Evolutionary conservation across 495 filamentous ascomycete species (phyloP).

Genomic region (Penicillium bovifimosum): DNA sequence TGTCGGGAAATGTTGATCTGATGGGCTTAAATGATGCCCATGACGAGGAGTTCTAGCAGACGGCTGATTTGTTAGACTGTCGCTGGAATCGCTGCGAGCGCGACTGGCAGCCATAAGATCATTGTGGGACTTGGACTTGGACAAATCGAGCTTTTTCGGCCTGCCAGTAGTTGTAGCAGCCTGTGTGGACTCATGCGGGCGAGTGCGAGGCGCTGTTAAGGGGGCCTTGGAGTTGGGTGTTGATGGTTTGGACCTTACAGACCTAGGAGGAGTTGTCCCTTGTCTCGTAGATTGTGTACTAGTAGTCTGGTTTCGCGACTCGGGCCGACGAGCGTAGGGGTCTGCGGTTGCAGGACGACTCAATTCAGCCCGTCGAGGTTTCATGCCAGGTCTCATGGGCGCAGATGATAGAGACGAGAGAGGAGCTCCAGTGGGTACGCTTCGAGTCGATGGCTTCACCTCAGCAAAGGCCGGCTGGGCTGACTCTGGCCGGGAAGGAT

Average conservation of each 20-base stretch:
- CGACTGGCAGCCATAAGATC: slow-evolving; percentile 17
- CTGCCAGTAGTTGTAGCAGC: slow-evolving; percentile 28
- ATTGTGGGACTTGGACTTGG: slow-evolving; percentile 29
- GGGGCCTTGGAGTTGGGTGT: slow-evolving; percentile 27
- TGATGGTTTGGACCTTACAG: slow-evolving; percentile 24
- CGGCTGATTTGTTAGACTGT: slow-evolving; percentile 17
- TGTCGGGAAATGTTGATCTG: slow-evolving; percentile 49
- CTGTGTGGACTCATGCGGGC: slow-evolving; percentile 25
- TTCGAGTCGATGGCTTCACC: slow-evolving; percentile 33
- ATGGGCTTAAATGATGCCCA: slow-evolving; percentile 44
- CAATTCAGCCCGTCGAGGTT: slow-evolving; percentile 43
- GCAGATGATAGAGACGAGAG: slow-evolving; percentile 51
- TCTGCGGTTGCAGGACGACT: slow-evolving; percentile 55
- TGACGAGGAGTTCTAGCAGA: slow-evolving; percentile 24
- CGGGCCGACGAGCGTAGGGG: slow-evolving; percentile 44
- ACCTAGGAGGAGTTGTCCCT: slow-evolving; percentile 40
- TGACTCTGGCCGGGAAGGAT: slow-evolving; percentile 67
- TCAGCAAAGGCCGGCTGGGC: slow-evolving; percentile 55
- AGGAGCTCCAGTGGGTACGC: slow-evolving; percentile 29
- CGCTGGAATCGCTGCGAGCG: slow-evolving; percentile 26
- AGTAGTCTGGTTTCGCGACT: slow-evolving; percentile 15
- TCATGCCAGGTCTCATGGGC: slow-evolving; percentile 51
- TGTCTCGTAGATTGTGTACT: slow-evolving; percentile 29
- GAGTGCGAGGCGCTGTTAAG: slow-evolving; percentile 24
- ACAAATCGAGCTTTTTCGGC: slow-evolving; percentile 37